Evolutionary conservation across 75 land plant genomes (phyloP), one percentile per base, ranked within the genome.

Genomic region (Gnetum montanum): DNA sequence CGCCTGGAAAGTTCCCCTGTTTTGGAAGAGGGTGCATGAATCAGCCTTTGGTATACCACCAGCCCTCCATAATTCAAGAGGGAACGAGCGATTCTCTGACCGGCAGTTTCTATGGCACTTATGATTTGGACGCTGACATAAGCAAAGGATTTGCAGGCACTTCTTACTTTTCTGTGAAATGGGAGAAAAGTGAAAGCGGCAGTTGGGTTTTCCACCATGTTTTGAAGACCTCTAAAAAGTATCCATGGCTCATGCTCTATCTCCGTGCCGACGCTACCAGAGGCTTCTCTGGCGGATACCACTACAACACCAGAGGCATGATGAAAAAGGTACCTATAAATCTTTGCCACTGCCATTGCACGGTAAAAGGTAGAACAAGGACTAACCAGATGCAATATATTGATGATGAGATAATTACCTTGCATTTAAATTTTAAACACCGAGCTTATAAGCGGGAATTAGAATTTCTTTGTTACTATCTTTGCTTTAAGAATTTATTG

Each of bases 201-300:
- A 72, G 89, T 34, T 93, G 98, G 98, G 54, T 60, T 12, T 85
- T 88, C 48, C 57, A 55, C 53, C 87, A 83, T 49, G 59, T 51
- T 31, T 59, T 83, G 40, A 68, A 58, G 59, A 83, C 86, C 15
- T 54, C 76, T 7, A 68, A 59, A 19, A 83, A 69, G 58, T 83
- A 83, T 49, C 86, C 86, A 23, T 83, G 82, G 80, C 59, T 83
- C 33, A 88, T 93, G 98, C 74, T 93, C 13, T 93, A 93, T 59
- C 71, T 93, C 29, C 70, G 94, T 30, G 85, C 94, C n/a, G 98
- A 93, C 56, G 86, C 94, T 18, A 84, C 94, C 8, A 49, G 31
- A 37, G 98, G 98, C 0, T 67, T 74, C 28, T 88, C 95, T 26
- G 98, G 98, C 1, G 98, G 98, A 0, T 88, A 93, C 54, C 95